Evolutionary conservation across 2,329 filamentous ascomycete species (phyloP).

Genomic region (Coniosporium tulheliwenetii): DNA sequence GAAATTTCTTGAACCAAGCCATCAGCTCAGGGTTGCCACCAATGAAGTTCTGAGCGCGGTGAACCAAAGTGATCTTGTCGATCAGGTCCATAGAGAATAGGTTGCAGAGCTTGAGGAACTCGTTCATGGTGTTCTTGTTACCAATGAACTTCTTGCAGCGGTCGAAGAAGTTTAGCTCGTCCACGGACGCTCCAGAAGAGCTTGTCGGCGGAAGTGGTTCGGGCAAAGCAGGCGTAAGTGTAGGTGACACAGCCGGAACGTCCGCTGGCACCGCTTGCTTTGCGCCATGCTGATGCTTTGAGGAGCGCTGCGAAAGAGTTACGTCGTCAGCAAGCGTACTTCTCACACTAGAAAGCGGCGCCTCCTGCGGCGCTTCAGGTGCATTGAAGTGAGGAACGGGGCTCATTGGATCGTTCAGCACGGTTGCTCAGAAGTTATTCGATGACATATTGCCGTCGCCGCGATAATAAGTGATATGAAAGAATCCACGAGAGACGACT

Average conservation of each 20-base stretch:
- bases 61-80: constrained; percentile 65
- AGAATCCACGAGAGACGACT: no score
- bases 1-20: constrained; percentile 71
- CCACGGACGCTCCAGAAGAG: constrained; percentile 56
- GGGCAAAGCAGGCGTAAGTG: constrained; percentile 73
- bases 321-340: constrained; percentile 5
- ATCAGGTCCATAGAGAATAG: constrained; percentile 89
- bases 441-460: no score
- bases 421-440: no score
- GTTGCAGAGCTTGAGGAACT: constrained; percentile 95
- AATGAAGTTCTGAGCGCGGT: constrained; percentile 74
- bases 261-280: constrained; percentile 44
- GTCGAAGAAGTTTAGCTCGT: constrained; percentile 90
- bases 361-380: no score
- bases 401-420: no score
- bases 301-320: constrained; percentile 44
- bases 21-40: constrained; percentile 81
- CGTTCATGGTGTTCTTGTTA: constrained; percentile 83
- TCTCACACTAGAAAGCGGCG: no score
- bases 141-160: constrained; percentile 90
- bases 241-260: constrained; percentile 57
- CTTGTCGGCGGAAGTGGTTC: constrained; percentile 64
- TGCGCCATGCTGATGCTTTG: constrained; percentile 48
- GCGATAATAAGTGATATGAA: no score
- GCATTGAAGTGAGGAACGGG: no score